Evolutionary conservation across 768 basidiomycete species (phyloP), one percentile per base, ranked within the genome.

Genomic region (Russula sp.): DNA sequence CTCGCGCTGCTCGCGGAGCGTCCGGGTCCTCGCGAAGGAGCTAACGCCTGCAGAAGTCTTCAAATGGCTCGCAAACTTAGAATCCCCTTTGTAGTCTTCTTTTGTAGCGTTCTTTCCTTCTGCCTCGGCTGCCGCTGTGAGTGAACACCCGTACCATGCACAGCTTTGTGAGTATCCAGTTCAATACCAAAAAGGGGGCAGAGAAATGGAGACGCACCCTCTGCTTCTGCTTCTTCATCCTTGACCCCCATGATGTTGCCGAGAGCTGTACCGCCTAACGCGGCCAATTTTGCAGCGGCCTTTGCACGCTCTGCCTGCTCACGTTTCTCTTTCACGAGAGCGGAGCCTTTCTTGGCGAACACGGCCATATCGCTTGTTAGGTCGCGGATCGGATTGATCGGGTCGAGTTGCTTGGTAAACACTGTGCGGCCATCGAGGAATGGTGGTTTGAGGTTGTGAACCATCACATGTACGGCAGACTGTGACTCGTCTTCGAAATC

Each of bases 171-270:
- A 92, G 89, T 87, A 87, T 84, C 84, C 81, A 85, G 82, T 80
- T 81, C 79, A 78, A 80, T 71, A 73, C 71, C 68, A 52, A 56
- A 20, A 55, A 22, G 30, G 67, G 68, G 57, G 63, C 46, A 52
- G 63, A 62, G 62, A 61, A 49, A 62, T 32, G 68, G 63, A 69
- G 48, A 81, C 90, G 76, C 76, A 92, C 90, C 92, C 76, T 93
- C 91, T 30, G 92, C 93, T 67, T 92, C 92, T 14, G 90, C 93
- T 67, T 94, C 92, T 69, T 94, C 92, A 67, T 98, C 94, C 75
- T 90, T 91, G 22, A 98, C 92, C 18, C 97, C 97, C 88, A 97
- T 92, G 66, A 98, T 88, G 73, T 99, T 98, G 22, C 97, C 97
- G n/a, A 99, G 80, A 0, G 89, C 81, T 0, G 95, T 98, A 24